These are phyloP conservation scores for Eudorina sp. DNA, from an alignment of 139 green algal genomes.

Conservation along the genomic window DNA sequence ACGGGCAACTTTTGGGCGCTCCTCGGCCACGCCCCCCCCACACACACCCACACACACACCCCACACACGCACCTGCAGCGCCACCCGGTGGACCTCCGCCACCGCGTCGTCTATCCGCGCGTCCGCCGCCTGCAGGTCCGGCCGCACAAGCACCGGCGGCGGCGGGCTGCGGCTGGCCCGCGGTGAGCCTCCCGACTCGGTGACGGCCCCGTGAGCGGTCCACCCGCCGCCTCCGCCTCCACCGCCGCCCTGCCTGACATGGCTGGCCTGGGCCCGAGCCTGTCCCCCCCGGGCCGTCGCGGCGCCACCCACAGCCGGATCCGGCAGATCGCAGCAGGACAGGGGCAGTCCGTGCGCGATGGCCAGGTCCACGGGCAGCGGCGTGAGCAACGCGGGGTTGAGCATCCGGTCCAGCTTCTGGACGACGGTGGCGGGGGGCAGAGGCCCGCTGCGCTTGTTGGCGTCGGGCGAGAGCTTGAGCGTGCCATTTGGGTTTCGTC, in stretches of 20 bases:
- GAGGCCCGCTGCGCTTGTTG: neutral
- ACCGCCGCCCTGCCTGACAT: no score
- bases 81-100: constrained; percentile 29
- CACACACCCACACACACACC: no score
- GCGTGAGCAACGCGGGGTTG: constrained; percentile 10
- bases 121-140: constrained; percentile 13
- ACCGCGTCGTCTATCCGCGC: constrained; percentile 30
- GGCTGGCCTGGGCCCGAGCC: no score
- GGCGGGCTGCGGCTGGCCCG: neutral
- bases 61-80: constrained; percentile 15
- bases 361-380: neutral
- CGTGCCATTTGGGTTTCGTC: constrained; percentile 29
- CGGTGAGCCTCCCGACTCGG: neutral
- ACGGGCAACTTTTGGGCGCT: no score
- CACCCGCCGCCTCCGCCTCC: neutral
- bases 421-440: neutral
- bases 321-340: neutral
- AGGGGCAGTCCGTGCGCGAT: neutral
- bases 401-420: constrained; percentile 20
- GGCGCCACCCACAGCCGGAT: neutral
- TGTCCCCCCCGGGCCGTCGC: neutral
- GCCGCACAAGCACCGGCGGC: neutral
- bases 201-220: no score
- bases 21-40: no score
- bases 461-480: neutral